phyloP scores from a whole-genome alignment of 306 rosid genomes.

The Elaeagnus macrophylla region DNA sequence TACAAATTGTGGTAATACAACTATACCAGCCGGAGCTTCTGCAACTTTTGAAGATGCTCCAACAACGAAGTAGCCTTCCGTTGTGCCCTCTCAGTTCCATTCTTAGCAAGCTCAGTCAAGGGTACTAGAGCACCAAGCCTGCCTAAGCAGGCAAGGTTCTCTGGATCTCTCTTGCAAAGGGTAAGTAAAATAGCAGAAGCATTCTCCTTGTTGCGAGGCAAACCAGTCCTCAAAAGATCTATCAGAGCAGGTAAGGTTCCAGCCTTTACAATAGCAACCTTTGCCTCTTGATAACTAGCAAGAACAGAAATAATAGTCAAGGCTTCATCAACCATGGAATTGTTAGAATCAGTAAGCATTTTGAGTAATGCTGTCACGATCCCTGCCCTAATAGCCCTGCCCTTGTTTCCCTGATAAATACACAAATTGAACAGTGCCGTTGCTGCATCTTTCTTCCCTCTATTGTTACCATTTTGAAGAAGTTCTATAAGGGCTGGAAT shows the following conservation, averaged over 20 bases:
- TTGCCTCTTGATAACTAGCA: conserved; percentile 88
- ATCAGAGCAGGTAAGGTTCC: conserved; percentile 83
- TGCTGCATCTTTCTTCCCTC: conserved; percentile 95
- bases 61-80: conserved; percentile 81
- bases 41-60: conserved; percentile 73
- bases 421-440: conserved; percentile 87
- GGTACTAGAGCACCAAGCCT: conserved; percentile 89
- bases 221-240: conserved; percentile 72
- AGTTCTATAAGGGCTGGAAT: conserved; percentile 76
- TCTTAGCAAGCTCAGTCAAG: conserved; percentile 60
- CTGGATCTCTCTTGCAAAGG: conserved; percentile 68
- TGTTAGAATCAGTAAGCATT: conserved; percentile 79
- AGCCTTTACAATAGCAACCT: conserved; percentile 63
- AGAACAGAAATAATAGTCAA: conserved; percentile 90
- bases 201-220: conserved; percentile 86
- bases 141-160: conserved; percentile 67
- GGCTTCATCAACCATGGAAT: conserved; percentile 78
- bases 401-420: conserved; percentile 95
- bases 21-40: conserved; percentile 37
- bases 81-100: conserved; percentile 87
- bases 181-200: conserved; percentile 84
- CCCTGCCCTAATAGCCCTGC: conserved; percentile 80
- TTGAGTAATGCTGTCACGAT: conserved; percentile 59
- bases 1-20: conserved; percentile 20
- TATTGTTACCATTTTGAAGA: conserved; percentile 75